Percentiles rank a stretch among this genome's conserved stretches.
phyloP scores from a whole-genome alignment of 1,284 basidiomycete species.

The Heterobasidion occidentale region DNA sequence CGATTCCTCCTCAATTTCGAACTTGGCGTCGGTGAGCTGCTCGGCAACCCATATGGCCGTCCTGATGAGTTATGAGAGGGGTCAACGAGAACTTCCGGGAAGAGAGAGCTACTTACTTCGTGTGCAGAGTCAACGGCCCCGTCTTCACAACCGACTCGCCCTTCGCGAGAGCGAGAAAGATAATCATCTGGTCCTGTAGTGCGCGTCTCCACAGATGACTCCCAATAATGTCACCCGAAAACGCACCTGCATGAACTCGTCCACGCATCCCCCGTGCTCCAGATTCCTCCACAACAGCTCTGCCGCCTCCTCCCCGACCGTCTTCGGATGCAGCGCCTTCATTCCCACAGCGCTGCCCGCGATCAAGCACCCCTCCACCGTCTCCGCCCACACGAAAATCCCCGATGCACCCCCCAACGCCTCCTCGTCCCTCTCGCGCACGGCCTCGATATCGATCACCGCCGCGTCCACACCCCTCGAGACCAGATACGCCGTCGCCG shows the following conservation, averaged over 20 bases:
- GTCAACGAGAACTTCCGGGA: not conserved
- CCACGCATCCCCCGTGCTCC: conserved; percentile 55
- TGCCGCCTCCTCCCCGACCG: conserved; percentile 52
- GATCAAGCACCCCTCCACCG: conserved; percentile 52
- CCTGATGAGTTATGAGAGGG: conserved; percentile 22
- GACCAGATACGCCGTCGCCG: conserved; percentile 25
- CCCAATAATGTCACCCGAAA: not conserved
- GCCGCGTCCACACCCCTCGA: conserved; percentile 8
- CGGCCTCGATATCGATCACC: conserved; percentile 31
- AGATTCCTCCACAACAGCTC: conserved; percentile 45
- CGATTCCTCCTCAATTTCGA: conserved; percentile 36
- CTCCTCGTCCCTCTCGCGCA: conserved; percentile 38
- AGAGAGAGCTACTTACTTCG: conserved; percentile 30
- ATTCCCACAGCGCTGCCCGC: conserved; percentile 56
- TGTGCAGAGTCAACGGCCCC: conserved; percentile 56
- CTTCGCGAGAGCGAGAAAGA: conserved; percentile 63
- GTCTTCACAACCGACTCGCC: conserved; percentile 49
- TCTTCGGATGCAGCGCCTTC: conserved; percentile 33
- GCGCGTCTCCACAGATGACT: not conserved
- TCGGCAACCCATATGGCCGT: conserved; percentile 69
- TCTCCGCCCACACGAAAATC: conserved; percentile 64
- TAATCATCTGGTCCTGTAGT: conserved; percentile 63
- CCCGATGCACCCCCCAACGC: conserved; percentile 56
- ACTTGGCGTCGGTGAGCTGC: conserved; percentile 54
- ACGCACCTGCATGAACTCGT: conserved; percentile 49